Evolutionary conservation across 345 rosid genomes (phyloP).

Genomic region (Citrus reticulata): DNA sequence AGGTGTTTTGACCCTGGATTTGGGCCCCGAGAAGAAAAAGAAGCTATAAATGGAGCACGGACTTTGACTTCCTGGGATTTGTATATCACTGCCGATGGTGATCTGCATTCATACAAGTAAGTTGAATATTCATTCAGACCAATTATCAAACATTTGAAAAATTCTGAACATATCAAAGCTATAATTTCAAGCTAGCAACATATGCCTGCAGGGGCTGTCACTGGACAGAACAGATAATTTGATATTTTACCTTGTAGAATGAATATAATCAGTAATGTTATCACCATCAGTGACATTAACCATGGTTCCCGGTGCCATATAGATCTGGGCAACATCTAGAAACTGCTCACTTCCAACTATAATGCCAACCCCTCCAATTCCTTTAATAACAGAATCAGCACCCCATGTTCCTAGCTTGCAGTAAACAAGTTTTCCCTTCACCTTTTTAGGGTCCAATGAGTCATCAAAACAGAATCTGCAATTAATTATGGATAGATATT

Average conservation of each 20-base stretch:
- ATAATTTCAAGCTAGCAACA: neutral
- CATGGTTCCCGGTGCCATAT: constrained; percentile 74
- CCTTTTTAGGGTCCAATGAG: constrained; percentile 61
- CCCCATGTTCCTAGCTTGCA: constrained; percentile 50
- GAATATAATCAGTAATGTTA: constrained; percentile 47
- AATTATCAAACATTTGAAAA: neutral
- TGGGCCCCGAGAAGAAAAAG: constrained; percentile 93
- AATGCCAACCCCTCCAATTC: constrained; percentile 61
- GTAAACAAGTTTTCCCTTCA: constrained; percentile 63
- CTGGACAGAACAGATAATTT: neutral
- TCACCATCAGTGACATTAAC: constrained; percentile 53
- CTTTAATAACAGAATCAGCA: constrained; percentile 59
- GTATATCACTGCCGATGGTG: constrained; percentile 66
- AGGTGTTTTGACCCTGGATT: constrained; percentile 63
- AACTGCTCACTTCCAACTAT: constrained; percentile 41
- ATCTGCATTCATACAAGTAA: constrained; percentile 31
- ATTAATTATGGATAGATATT: neutral
- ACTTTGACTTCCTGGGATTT: constrained; percentile 44
- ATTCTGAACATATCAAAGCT: neutral
- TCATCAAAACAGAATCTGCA: constrained; percentile 55
- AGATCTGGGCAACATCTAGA: constrained; percentile 74
- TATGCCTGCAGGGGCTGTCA: neutral
- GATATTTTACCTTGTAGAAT: constrained; percentile 52
- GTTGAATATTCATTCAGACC: neutral
- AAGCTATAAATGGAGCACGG: constrained; percentile 75